phyloP scores from a whole-genome alignment of 768 basidiomycete genomes.

The Suillus bovinus region DNA sequence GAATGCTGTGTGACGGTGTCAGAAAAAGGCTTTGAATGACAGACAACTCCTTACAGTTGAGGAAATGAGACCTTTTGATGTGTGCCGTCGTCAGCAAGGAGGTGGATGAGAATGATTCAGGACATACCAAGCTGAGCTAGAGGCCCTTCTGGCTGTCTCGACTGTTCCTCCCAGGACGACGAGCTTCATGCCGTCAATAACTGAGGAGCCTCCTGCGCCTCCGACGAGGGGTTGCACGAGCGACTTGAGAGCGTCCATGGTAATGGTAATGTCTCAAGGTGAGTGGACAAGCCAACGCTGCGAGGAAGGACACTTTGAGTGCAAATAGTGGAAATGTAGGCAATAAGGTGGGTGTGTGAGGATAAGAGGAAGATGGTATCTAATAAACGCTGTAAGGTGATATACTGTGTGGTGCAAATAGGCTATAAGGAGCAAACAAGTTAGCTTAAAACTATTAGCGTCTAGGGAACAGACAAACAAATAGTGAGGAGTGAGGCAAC shows the following conservation, averaged over 20 bases:
- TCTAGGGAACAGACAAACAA: not conserved
- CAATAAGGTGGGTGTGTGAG: slow-evolving; percentile 27
- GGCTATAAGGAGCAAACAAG: slow-evolving; percentile 3
- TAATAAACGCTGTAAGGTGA: slow-evolving; percentile 14
- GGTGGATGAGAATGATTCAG: slow-evolving; percentile 7
- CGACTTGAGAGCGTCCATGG: slow-evolving; percentile 81
- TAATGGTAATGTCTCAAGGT: slow-evolving; percentile 20
- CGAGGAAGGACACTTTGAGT: slow-evolving; percentile 18
- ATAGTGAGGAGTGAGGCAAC: not conserved
- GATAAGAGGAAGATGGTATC: slow-evolving; percentile 9
- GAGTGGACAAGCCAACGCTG: slow-evolving; percentile 41
- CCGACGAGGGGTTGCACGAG: slow-evolving; percentile 80
- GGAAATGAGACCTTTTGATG: slow-evolving; percentile 70
- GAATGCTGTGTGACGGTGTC: slow-evolving; percentile 50
- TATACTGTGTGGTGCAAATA: slow-evolving; percentile 17
- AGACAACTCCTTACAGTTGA: slow-evolving; percentile 65
- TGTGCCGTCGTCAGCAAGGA: slow-evolving; percentile 16
- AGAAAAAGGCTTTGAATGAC: slow-evolving; percentile 7
- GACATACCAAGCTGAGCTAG: slow-evolving; percentile 78
- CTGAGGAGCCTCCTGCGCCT: slow-evolving; percentile 70
- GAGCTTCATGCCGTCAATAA: slow-evolving; percentile 88
- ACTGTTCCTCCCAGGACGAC: slow-evolving; percentile 88
- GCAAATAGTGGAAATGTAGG: slow-evolving; percentile 18
- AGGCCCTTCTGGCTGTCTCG: slow-evolving; percentile 80
- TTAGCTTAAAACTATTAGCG: not conserved